phyloP scores from a whole-genome alignment of 2,329 filamentous ascomycete species.

The Diatrype stigma region DNA sequence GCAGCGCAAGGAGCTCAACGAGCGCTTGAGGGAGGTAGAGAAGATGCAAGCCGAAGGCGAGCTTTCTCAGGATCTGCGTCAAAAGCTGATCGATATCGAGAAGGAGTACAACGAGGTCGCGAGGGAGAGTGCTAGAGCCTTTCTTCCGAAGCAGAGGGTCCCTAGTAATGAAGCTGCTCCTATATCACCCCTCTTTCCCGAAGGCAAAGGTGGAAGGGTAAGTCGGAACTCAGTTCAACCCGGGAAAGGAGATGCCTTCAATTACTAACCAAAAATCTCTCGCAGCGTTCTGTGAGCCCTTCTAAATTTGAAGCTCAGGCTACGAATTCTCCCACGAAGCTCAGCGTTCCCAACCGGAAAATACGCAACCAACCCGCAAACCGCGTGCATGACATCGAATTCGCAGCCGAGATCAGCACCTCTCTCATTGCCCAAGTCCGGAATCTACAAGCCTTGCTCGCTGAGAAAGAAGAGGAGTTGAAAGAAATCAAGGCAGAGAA shows the following conservation, averaged over 20 bases:
- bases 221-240: constrained; percentile 19
- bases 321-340: constrained; percentile 81
- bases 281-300: constrained; percentile 66
- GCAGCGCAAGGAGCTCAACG: constrained; percentile 78
- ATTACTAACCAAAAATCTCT: constrained; percentile 8
- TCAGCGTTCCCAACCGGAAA: constrained; percentile 81
- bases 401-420: constrained; percentile 96
- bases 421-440: constrained; percentile 91
- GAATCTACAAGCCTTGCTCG: constrained; percentile 77
- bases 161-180: constrained; percentile 61
- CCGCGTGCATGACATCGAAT: constrained; percentile 91
- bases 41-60: constrained; percentile 71
- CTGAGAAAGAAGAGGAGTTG: constrained; percentile 83
- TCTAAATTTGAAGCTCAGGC: constrained; percentile 81
- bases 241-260: constrained; percentile 4
- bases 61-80: constrained; percentile 75
- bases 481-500: constrained; percentile 71
- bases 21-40: constrained; percentile 81
- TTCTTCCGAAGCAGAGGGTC: constrained; percentile 78
- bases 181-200: constrained; percentile 50
- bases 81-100: constrained; percentile 81
- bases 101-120: constrained; percentile 94
- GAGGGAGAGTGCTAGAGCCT: constrained; percentile 81
- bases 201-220: constrained; percentile 50
- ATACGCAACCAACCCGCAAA: constrained; percentile 85